Conservation (phyloP, 1,139 yeast species). For the Yamadazyma taylorii region DNA sequence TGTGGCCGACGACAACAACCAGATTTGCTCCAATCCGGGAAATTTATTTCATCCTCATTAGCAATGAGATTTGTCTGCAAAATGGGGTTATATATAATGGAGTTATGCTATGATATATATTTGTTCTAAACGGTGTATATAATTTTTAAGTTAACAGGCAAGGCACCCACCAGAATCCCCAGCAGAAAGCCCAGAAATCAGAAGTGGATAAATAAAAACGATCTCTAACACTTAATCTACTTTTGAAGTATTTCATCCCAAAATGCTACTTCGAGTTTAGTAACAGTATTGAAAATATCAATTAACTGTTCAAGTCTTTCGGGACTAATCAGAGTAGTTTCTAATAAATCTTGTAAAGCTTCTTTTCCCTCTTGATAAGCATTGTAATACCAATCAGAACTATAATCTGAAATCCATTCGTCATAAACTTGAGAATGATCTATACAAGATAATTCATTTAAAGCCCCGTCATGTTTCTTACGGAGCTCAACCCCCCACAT, state of each 20-base stretch:
- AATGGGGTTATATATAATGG: too few relatives aligned
- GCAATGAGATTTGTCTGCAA: not conserved
- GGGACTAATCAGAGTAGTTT: constrained; percentile 27
- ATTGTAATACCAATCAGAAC: constrained; percentile 52
- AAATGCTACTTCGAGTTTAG: constrained; percentile 58
- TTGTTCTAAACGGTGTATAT: too few relatives aligned
- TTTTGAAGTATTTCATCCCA: constrained; percentile 52
- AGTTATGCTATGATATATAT: too few relatives aligned
- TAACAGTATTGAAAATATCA: constrained; percentile 58
- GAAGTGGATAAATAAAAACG: too few relatives aligned
- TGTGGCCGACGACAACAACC: not conserved
- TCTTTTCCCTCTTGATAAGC: constrained; percentile 53
- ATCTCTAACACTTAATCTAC: too few relatives aligned
- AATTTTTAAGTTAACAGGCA: too few relatives aligned
- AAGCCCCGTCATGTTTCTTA: constrained; percentile 10
- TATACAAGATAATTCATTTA: constrained; percentile 10
- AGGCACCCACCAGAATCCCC: too few relatives aligned
- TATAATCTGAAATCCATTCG: constrained; percentile 64
- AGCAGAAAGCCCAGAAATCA: too few relatives aligned
- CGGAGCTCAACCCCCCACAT: constrained; percentile 22
- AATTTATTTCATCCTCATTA: not conserved
- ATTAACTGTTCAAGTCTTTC: constrained; percentile 52
- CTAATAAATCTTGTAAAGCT: constrained; percentile 46
- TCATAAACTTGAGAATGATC: constrained; percentile 37
- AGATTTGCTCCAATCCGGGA: not conserved